phyloP scores from a whole-genome alignment of 1,284 basidiomycete species.

The Heterobasidion annosum region DNA sequence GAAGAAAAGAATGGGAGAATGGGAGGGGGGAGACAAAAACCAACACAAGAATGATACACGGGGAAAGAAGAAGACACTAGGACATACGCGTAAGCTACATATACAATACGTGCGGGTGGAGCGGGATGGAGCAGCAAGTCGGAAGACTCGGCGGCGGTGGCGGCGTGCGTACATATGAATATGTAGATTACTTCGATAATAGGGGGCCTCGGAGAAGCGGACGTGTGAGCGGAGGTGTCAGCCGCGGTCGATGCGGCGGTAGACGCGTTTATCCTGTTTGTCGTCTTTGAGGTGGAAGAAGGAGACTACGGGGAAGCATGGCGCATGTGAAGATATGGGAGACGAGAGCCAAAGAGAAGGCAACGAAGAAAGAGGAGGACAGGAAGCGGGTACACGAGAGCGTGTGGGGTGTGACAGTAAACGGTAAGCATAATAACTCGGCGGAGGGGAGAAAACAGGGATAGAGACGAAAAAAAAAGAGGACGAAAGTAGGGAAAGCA shows the following conservation, averaged over 20 bases:
- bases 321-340: too few relatives aligned
- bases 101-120: not conserved
- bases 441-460: too few relatives aligned
- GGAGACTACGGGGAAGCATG: not conserved
- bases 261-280: not conserved
- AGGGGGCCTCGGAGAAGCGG: not conserved
- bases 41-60: not conserved
- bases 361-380: not conserved
- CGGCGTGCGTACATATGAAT: not conserved
- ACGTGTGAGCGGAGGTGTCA: not conserved
- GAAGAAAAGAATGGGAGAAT: not conserved
- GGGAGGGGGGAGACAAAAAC: not conserved
- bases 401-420: too few relatives aligned
- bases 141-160: not conserved
- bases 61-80: not conserved
- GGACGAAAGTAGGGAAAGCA: not conserved
- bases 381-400: not conserved
- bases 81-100: not conserved
- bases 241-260: not conserved
- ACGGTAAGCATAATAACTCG: too few relatives aligned
- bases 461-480: too few relatives aligned
- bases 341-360: too few relatives aligned
- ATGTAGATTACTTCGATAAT: not conserved
- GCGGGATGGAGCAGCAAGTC: not conserved
- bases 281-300: not conserved